phyloP scores from a whole-genome alignment of 2,329 filamentous ascomycete species.

The Geoglossum cookeanum region DNA sequence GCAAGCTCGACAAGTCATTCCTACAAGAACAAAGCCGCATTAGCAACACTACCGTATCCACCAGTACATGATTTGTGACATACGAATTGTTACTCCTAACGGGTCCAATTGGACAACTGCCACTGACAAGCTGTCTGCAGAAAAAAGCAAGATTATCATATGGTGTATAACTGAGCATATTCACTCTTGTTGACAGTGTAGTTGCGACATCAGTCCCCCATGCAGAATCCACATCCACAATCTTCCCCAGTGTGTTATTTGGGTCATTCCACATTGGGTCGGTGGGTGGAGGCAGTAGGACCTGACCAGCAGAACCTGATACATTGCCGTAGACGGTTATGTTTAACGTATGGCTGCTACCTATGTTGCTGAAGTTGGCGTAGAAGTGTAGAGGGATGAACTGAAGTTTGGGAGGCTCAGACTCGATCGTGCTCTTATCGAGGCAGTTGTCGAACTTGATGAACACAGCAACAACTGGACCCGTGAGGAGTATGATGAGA shows the following conservation, averaged over 20 bases:
- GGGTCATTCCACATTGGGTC: conserved; percentile 43
- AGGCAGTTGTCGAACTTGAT: conserved; percentile 78
- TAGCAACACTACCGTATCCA: conserved; percentile 15
- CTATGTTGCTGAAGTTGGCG: conserved; percentile 48
- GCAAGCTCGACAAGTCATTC: conserved; percentile 31
- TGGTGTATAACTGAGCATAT: conserved; percentile 61
- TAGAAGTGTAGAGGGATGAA: conserved; percentile 60
- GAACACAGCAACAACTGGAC: conserved; percentile 40
- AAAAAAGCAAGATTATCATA: conserved; percentile 40
- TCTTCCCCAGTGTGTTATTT: conserved; percentile 53
- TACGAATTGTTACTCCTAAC: conserved; percentile 42
- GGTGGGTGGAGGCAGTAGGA: conserved; percentile 37
- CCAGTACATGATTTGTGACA: conserved; percentile 14
- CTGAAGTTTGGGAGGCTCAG: conserved; percentile 46
- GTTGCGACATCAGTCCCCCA: conserved; percentile 33
- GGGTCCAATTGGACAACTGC: conserved; percentile 55
- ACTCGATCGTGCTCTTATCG: conserved; percentile 34
- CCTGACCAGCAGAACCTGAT: conserved; percentile 44
- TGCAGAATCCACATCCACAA: conserved; percentile 38
- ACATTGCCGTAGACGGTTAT: conserved; percentile 85
- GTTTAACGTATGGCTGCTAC: conserved; percentile 44
- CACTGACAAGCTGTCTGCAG: conserved; percentile 41
- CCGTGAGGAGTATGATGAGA: conserved; percentile 17
- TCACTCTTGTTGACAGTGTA: conserved; percentile 52
- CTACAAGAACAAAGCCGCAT: conserved; percentile 9